Conservation (phyloP, 495 filamentous ascomycete species). For the Xylaria longipes region DNA sequence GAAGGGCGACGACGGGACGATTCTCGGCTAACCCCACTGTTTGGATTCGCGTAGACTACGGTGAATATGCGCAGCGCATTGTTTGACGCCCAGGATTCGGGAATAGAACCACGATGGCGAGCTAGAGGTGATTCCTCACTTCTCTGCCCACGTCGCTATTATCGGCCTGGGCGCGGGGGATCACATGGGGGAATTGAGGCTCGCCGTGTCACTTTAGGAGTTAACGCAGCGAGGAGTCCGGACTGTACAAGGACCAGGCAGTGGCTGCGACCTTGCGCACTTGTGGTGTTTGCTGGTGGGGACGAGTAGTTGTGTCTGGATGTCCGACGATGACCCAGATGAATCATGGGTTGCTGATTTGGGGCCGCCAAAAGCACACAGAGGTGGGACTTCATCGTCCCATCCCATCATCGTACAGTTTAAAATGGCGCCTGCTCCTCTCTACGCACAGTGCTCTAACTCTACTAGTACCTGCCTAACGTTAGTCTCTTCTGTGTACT, state of each 20-base stretch:
- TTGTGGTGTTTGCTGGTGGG: slow-evolving; percentile 15
- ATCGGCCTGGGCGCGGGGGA: slow-evolving; percentile 23
- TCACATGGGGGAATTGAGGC: slow-evolving; percentile 25
- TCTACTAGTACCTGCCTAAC: too few species aligned
- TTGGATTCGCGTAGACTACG: slow-evolving; percentile 14
- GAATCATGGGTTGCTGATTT: slow-evolving; percentile 6
- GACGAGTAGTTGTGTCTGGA: slow-evolving; percentile 11
- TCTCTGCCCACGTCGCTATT: slow-evolving; percentile 9
- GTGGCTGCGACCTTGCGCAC: slow-evolving; percentile 10
- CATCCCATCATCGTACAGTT: slow-evolving; percentile 4
- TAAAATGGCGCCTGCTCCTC: background rate
- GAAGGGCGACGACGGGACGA: slow-evolving; percentile 5
- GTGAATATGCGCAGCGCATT: slow-evolving; percentile 19
- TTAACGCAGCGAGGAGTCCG: slow-evolving; percentile 9
- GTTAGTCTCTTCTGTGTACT: too few species aligned
- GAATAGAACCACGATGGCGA: background rate
- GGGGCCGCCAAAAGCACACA: background rate
- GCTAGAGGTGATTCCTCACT: slow-evolving; percentile 8
- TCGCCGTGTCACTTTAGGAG: slow-evolving; percentile 15
- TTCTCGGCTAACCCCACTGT: slow-evolving; percentile 23
- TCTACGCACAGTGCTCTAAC: slow-evolving; percentile 3
- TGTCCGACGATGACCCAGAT: slow-evolving; percentile 1
- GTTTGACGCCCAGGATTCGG: slow-evolving; percentile 2
- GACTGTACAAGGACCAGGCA: background rate
- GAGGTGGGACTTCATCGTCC: background rate